A percentile compares a stretch with the other conserved stretches of the same genome.
These are phyloP conservation scores for Seminavis robusta DNA, from an alignment of 108 stramenopile genomes.

Conservation along the genomic window DNA sequence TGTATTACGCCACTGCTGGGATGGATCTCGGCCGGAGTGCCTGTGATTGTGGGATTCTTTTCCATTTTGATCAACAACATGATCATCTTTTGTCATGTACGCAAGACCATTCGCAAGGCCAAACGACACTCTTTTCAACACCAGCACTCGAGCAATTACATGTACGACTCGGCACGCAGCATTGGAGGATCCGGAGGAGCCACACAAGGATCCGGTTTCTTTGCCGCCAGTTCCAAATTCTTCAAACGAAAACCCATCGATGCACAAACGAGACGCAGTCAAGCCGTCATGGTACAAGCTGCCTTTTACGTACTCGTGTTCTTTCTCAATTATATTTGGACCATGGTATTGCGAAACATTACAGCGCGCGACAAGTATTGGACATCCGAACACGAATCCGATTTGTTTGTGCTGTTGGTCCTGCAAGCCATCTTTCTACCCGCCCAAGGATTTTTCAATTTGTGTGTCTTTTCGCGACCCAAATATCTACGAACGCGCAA, in stretches of 20 bases:
- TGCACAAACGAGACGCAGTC: background rate
- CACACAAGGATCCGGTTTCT: background rate
- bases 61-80: constrained; percentile 7
- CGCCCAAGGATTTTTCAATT: constrained; percentile 57
- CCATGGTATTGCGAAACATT: constrained; percentile 3
- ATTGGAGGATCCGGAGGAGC: no score
- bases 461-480: constrained; percentile 39
- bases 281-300: constrained; percentile 13
- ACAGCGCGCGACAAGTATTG: background rate
- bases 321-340: constrained; percentile 8
- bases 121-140: background rate
- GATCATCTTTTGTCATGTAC: constrained; percentile 9
- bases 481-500: constrained; percentile 25
- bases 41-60: background rate
- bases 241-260: no score
- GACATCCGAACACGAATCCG: constrained; percentile 5
- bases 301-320: constrained; percentile 14
- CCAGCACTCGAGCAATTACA: no score
- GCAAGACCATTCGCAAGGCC: background rate
- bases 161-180: background rate
- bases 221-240: no score
- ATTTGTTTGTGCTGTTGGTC: constrained; percentile 23
- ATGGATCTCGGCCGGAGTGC: constrained; percentile 7
- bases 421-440: constrained; percentile 45
- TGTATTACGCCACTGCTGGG: background rate